Evolutionary conservation across 1,139 yeast genomes (phyloP).

Genomic region (Blastobotrys capitulatus): DNA sequence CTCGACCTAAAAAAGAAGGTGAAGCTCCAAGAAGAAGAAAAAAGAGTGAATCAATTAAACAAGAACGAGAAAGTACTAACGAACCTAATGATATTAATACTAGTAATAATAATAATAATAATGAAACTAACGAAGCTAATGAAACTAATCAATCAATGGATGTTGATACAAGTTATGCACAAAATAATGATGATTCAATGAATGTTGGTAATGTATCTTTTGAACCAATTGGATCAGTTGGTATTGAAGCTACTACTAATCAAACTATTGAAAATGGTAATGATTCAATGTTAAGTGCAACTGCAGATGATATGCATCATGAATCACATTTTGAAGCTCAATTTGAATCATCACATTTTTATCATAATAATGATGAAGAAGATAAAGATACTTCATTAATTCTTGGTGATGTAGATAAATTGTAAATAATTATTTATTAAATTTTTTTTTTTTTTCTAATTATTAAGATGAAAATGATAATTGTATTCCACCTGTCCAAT

Average conservation of each 20-base stretch:
- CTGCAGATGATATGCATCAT: background rate
- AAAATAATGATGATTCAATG: background rate
- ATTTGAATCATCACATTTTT: background rate
- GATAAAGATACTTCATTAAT: background rate
- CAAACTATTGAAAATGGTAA: background rate
- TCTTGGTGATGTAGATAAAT: background rate
- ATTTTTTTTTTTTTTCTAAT: background rate
- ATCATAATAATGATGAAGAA: background rate
- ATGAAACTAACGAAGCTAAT: background rate
- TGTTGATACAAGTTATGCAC: background rate
- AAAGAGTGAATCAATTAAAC: slow-evolving; percentile 3
- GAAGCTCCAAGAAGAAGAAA: slow-evolving; percentile 12
- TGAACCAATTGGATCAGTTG: background rate
- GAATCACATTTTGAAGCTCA: background rate
- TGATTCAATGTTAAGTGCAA: background rate
- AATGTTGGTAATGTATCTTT: background rate
- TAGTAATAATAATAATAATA: background rate
- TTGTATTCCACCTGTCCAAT: slow-evolving; percentile 35
- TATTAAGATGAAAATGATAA: slow-evolving; percentile 32
- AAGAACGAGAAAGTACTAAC: background rate
- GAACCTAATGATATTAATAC: background rate
- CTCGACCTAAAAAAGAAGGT: slow-evolving; percentile 21
- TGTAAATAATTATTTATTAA: background rate
- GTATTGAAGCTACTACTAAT: background rate
- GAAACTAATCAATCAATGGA: background rate